phyloP scores from a whole-genome alignment of 2,329 filamentous ascomycete species.

The Tolypocladium paradoxum region DNA sequence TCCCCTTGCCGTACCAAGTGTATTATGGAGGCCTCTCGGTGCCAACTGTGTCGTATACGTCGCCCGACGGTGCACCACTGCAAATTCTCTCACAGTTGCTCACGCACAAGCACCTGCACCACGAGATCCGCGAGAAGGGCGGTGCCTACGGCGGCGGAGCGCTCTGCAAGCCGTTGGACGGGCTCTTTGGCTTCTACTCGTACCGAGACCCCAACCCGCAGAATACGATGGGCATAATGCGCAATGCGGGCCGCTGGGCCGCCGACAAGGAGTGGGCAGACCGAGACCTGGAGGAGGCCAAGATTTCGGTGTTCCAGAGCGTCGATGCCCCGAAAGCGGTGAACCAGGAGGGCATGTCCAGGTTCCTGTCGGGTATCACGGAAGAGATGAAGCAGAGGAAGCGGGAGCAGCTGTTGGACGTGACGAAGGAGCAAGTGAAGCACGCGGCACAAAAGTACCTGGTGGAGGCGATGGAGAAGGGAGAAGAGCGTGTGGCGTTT shows the following conservation, averaged over 20 bases:
- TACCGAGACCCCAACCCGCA: constrained; percentile 93
- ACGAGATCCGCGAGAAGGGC: constrained; percentile 95
- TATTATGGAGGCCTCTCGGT: constrained; percentile 83
- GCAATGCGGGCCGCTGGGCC: constrained; percentile 72
- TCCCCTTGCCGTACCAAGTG: constrained; percentile 91
- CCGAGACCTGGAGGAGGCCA: constrained; percentile 87
- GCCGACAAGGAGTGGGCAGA: constrained; percentile 70
- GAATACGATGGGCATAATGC: constrained; percentile 80
- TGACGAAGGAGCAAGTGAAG: constrained; percentile 68
- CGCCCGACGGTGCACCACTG: constrained; percentile 64
- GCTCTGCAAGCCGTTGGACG: constrained; percentile 67
- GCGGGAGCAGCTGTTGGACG: constrained; percentile 77
- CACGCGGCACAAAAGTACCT: constrained; percentile 74
- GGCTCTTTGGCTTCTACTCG: constrained; percentile 87
- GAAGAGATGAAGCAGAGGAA: constrained; percentile 82
- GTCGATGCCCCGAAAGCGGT: constrained; percentile 84
- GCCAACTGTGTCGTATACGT: constrained; percentile 73
- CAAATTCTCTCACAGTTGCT: constrained; percentile 85
- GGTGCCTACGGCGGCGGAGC: constrained; percentile 93
- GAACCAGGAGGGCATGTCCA: constrained; percentile 74
- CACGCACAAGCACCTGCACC: constrained; percentile 92
- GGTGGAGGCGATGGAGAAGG: constrained; percentile 52
- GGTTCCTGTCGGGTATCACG: constrained; percentile 76
- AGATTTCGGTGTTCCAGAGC: constrained; percentile 85
- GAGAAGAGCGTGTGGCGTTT: constrained; percentile 56